Evolutionary conservation across 1,284 basidiomycete genomes (phyloP).

Genomic region (Marasmius fiardii): DNA sequence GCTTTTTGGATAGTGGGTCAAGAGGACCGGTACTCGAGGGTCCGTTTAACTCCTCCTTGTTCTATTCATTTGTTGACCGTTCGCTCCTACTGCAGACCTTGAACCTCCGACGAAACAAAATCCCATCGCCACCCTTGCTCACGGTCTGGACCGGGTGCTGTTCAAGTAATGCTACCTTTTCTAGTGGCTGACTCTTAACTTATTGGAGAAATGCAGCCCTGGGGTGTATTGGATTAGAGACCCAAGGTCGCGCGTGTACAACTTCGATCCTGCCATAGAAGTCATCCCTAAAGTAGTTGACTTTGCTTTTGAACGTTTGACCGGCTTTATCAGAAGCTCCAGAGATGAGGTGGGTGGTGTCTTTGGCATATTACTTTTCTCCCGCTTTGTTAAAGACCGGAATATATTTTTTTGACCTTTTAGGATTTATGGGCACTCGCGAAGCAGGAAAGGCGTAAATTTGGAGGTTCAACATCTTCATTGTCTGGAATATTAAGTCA

Average conservation of each 20-base stretch:
- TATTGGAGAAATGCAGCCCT: slow-evolving; percentile 46
- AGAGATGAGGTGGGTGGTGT: slow-evolving; percentile 58
- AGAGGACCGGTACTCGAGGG: not conserved
- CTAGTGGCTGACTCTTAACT: slow-evolving; percentile 3
- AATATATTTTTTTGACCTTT: slow-evolving; percentile 1
- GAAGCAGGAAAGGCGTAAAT: slow-evolving; percentile 54
- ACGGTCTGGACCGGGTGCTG: slow-evolving; percentile 79
- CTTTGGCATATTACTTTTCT: too few species aligned
- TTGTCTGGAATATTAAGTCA: slow-evolving; percentile 83
- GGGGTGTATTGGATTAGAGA: slow-evolving; percentile 93
- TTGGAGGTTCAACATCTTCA: slow-evolving; percentile 92
- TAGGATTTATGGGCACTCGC: slow-evolving; percentile 71
- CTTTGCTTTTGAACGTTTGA: slow-evolving; percentile 85
- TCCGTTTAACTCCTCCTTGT: not conserved
- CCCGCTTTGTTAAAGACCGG: not conserved
- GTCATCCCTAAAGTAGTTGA: slow-evolving; percentile 78
- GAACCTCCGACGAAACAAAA: slow-evolving; percentile 42
- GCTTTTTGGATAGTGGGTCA: not conserved
- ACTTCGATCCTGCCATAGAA: slow-evolving; percentile 74
- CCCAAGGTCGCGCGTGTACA: slow-evolving; percentile 83
- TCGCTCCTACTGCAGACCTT: slow-evolving; percentile 37
- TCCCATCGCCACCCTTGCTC: slow-evolving; percentile 69
- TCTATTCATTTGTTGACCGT: too few species aligned
- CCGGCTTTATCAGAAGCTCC: slow-evolving; percentile 80
- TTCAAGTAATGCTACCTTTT: slow-evolving; percentile 61